A percentile compares a stretch with the other conserved stretches of the same genome.
These are phyloP conservation scores for Entelexis sorbosivorans DNA, from an alignment of 1,139 yeast genomes.

Conservation along the genomic window DNA sequence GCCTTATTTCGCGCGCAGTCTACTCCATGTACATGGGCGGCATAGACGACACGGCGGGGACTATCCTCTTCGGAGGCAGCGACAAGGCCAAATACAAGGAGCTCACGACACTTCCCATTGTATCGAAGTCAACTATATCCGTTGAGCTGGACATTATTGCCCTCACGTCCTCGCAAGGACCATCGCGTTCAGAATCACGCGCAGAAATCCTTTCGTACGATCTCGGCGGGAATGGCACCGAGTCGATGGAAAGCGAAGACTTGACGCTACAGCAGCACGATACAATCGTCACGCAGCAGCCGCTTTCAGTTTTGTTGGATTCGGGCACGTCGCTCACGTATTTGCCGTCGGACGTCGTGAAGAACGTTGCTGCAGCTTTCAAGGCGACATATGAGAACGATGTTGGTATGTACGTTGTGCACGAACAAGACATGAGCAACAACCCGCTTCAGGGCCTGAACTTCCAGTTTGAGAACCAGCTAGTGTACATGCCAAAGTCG, in stretches of 20 bases:
- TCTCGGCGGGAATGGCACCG: not conserved
- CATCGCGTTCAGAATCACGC: not conserved
- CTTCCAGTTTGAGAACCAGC: conserved; percentile 40
- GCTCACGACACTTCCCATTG: conserved; percentile 21
- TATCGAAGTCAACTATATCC: conserved; percentile 17
- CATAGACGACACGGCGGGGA: conserved; percentile 36
- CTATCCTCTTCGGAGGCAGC: conserved; percentile 47
- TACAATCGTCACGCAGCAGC: conserved; percentile 8
- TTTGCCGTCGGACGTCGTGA: conserved; percentile 36
- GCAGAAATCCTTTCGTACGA: not conserved
- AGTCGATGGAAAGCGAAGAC: not conserved
- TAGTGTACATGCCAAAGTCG: conserved; percentile 37
- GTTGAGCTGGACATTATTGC: conserved; percentile 17
- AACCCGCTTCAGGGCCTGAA: conserved; percentile 17
- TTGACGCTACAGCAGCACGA: conserved; percentile 7
- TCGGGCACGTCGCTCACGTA: conserved; percentile 52
- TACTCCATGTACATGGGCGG: conserved; percentile 47
- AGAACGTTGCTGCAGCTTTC: conserved; percentile 33
- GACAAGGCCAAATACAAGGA: conserved; percentile 47
- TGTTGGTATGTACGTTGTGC: conserved; percentile 25
- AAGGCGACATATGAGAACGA: conserved; percentile 31
- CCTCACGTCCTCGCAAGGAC: conserved; percentile 14
- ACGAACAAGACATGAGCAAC: conserved; percentile 15
- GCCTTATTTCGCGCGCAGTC: conserved; percentile 28
- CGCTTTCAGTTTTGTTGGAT: conserved; percentile 40